phyloP scores from a whole-genome alignment of 345 rosid genomes.

The Syzygium jambos region DNA sequence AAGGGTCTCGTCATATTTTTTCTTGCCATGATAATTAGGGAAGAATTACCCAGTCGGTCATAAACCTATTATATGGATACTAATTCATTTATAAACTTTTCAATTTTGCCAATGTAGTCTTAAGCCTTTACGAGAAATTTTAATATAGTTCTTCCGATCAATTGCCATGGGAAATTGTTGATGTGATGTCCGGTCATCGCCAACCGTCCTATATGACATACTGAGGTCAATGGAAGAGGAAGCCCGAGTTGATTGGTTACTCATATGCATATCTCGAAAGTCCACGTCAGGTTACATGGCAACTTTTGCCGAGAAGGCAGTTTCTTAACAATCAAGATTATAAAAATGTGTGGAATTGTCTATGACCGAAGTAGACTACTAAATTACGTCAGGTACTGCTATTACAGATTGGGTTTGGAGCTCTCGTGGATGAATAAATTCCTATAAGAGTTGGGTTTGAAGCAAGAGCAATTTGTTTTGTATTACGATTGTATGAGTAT shows the following conservation, averaged over 20 bases:
- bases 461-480: not conserved
- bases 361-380: too few species aligned
- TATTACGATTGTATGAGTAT: fast-evolving
- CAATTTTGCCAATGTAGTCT: not conserved
- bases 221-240: not conserved
- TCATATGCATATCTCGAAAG: not conserved
- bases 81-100: not conserved
- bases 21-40: not conserved
- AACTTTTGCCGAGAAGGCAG: not conserved
- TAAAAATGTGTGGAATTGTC: too few species aligned
- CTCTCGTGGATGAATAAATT: not conserved
- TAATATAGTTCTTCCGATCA: not conserved
- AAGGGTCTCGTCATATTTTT: not conserved
- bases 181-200: not conserved
- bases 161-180: fast-evolving
- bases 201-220: not conserved
- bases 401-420: too few species aligned
- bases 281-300: not conserved
- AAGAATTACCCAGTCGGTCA: not conserved
- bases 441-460: not conserved
- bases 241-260: not conserved
- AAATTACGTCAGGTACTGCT: too few species aligned
- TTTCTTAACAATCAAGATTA: not conserved
- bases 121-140: not conserved
- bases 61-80: not conserved